Conservation (phyloP, 805 yeast species). For the Candida tallmaniae region DNA sequence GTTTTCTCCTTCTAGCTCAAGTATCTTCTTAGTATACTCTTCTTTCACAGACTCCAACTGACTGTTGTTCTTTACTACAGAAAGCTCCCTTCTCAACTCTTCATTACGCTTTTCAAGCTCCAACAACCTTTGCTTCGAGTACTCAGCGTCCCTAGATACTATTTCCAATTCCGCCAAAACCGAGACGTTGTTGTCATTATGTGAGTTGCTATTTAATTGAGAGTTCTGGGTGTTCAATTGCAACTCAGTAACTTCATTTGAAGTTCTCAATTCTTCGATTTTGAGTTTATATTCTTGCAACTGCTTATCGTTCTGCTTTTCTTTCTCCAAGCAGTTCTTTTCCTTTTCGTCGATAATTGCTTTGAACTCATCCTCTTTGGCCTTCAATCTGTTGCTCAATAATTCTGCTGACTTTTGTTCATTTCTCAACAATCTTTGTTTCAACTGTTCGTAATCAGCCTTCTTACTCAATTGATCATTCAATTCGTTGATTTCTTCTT, state of each 20-base stretch:
- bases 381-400: constrained; percentile 49
- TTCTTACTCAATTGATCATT: constrained; percentile 56
- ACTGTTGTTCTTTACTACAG: constrained; percentile 47
- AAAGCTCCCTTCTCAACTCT: constrained; percentile 62
- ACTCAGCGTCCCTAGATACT: constrained; percentile 70
- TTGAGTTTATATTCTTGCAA: constrained; percentile 48
- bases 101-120: constrained; percentile 79
- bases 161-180: constrained; percentile 55
- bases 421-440: constrained; percentile 52
- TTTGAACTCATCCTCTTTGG: constrained; percentile 70
- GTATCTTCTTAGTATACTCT: constrained; percentile 41
- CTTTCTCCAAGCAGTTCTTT: constrained; percentile 59
- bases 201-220: constrained; percentile 33
- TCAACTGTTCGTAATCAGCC: constrained; percentile 78
- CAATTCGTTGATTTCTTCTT: constrained; percentile 44
- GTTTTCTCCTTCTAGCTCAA: constrained; percentile 66
- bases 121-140: constrained; percentile 58
- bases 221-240: constrained; percentile 47
- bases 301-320: constrained; percentile 48
- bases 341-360: constrained; percentile 71
- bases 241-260: constrained; percentile 60
- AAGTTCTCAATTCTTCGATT: constrained; percentile 60
- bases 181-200: constrained; percentile 19
- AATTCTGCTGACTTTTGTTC: constrained; percentile 60
- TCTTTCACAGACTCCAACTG: constrained; percentile 37